Evolutionary conservation across 371 early-diverging fungal genomes (phyloP), one percentile per base, ranked within the genome.

Genomic region (Lichtheimia hyalospora): DNA sequence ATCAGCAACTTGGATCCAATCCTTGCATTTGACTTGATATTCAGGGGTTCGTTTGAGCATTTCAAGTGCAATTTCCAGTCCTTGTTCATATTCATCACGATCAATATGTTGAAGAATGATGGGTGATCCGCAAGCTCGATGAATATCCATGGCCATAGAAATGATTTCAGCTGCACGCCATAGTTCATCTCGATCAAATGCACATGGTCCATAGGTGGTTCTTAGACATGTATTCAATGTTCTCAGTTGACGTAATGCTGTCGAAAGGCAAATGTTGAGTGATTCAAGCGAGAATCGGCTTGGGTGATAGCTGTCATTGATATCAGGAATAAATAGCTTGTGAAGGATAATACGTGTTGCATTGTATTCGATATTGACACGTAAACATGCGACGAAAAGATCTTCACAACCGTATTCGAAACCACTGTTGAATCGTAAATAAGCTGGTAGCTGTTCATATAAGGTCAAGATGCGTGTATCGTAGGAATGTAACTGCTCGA

Each of bases 361-460:
- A 52, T 77, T 74, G 55, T 73, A 77, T 61, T 80, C 81, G 14
- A 74, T 61, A n/a, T 77, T 74, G n/a, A 80, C 71, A 15, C 71
- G 69, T 3, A 73, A 62, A 43, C 77, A 71, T 4, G 74, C 73
- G 3, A 67, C 21, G 40, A 75, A 71, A 43, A 77, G 55, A 25
- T 77, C 81, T 54, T 68, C 69, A 24, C 60, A 60, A 4, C 72
- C 77, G 52, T 79, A 79, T 52, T 73, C 80, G 61, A 79, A 79
- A 0, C 77, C 80, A 52, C 73, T 71, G 54, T 74, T 75, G 24
- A 73, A 69, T 28, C 70, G 68, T 34, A 77, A 57, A 28, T 79
- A 80, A 0, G 66, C 49, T 12, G 81, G 81, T 16, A 80, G 59
- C 0, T 58, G 52, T 5, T 63, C 49, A 41, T 73, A 69, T 49